phyloP scores from a whole-genome alignment of 257 asterid genomes.

The Fraxinus americana region DNA sequence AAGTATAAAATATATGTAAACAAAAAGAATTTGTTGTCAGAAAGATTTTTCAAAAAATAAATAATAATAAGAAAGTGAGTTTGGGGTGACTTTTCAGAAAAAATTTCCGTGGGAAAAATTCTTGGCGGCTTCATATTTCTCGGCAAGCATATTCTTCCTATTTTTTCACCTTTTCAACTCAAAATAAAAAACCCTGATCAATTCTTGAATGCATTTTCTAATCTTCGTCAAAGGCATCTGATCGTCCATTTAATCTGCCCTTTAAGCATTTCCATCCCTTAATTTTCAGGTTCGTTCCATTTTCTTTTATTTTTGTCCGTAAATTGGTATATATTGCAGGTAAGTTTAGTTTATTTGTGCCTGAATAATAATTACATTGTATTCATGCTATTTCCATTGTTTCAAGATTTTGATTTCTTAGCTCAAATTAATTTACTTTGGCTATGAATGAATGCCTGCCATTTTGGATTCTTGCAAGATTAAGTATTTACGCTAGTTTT shows the following conservation, averaged over 20 bases:
- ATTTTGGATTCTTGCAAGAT: constrained; percentile 24
- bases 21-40: constrained; percentile 7
- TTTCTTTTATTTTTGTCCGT: background rate
- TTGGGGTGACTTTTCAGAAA: constrained; percentile 20
- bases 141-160: constrained; percentile 45
- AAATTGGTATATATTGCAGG: constrained; percentile 21
- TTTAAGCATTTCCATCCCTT: constrained; percentile 13
- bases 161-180: background rate
- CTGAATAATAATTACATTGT: background rate
- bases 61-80: background rate
- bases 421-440: constrained; percentile 16
- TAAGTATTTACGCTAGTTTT: background rate
- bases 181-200: constrained; percentile 33
- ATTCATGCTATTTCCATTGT: constrained; percentile 8
- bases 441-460: constrained; percentile 2
- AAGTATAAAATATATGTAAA: background rate
- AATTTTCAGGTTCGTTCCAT: constrained; percentile 37
- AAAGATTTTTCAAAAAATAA: constrained; percentile 12
- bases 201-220: background rate
- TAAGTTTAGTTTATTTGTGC: constrained; percentile 17
- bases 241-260: constrained; percentile 30
- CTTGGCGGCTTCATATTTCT: constrained; percentile 26
- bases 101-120: background rate
- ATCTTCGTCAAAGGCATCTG: constrained; percentile 16
- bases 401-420: constrained; percentile 8